phyloP scores from a whole-genome alignment of 345 rosid species.

The Passiflora organensis region DNA sequence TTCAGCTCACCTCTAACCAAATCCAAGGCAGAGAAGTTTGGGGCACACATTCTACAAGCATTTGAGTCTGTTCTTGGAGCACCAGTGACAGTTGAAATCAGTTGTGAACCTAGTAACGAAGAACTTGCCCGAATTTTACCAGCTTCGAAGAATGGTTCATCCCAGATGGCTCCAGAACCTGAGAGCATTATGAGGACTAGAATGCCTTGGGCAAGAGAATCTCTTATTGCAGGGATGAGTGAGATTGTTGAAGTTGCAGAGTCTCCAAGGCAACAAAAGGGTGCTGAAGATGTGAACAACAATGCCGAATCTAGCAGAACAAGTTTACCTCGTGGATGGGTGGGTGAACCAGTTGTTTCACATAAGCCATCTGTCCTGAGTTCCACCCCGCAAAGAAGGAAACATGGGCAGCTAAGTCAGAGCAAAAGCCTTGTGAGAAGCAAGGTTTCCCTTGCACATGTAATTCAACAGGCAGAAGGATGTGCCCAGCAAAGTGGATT shows the following conservation, averaged over 20 bases:
- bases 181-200: constrained; percentile 15
- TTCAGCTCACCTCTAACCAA: constrained; percentile 60
- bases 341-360: constrained; percentile 21
- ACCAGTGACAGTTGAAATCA: constrained; percentile 69
- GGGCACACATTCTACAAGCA: constrained; percentile 62
- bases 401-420: constrained; percentile 44
- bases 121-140: constrained; percentile 33
- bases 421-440: constrained; percentile 82
- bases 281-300: constrained; percentile 21
- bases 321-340: constrained; percentile 21
- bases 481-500: constrained; percentile 56
- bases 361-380: constrained; percentile 21
- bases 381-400: constrained; percentile 36
- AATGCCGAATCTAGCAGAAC: constrained; percentile 28
- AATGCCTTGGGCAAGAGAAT: constrained; percentile 20
- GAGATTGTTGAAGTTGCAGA: constrained; percentile 72
- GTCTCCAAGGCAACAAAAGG: constrained; percentile 36
- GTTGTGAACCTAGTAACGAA: constrained; percentile 55
- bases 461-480: constrained; percentile 87
- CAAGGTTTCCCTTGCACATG: constrained; percentile 83
- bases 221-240: constrained; percentile 37
- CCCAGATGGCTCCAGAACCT: constrained; percentile 23
- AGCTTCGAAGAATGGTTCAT: constrained; percentile 35
- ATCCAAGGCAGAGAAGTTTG: constrained; percentile 64
- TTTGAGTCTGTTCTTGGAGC: constrained; percentile 81